Evolutionary conservation across 176 grass and related monocot genomes (phyloP).

Genomic region (Aegilops tauschii): DNA sequence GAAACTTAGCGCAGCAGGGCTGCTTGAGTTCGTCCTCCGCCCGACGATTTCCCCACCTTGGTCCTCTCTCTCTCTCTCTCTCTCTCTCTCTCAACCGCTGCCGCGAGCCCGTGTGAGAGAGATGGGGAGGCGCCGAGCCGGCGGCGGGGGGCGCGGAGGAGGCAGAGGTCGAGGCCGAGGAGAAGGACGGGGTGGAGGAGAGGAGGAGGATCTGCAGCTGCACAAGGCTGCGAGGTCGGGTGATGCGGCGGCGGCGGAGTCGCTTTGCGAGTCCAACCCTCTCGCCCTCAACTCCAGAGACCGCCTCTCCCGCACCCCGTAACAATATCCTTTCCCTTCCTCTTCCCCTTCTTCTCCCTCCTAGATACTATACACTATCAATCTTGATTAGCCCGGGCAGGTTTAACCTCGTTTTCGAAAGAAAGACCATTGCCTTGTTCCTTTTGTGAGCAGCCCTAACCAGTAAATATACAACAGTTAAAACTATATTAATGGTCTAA

Average conservation of each 20-base stretch:
- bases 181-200: conserved; percentile 17
- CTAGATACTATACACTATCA: background rate
- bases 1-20: background rate
- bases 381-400: background rate
- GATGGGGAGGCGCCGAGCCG: conserved; percentile 42
- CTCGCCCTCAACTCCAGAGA: conserved; percentile 46
- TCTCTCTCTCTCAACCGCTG: background rate
- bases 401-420: no score
- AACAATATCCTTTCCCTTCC: background rate
- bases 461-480: background rate
- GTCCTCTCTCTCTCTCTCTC: background rate
- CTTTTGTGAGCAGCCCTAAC: background rate
- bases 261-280: conserved; percentile 42
- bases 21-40: background rate
- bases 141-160: conserved; percentile 15
- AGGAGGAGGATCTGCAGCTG: conserved; percentile 31
- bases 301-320: conserved; percentile 52
- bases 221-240: conserved; percentile 46
- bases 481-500: background rate
- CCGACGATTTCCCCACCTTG: background rate
- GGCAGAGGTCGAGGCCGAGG: conserved; percentile 19
- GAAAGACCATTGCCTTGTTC: background rate
- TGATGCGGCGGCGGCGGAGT: conserved; percentile 34
- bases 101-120: background rate
- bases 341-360: background rate